Conservation (phyloP, 805 yeast genomes). For the Ogataea minuta region DNA sequence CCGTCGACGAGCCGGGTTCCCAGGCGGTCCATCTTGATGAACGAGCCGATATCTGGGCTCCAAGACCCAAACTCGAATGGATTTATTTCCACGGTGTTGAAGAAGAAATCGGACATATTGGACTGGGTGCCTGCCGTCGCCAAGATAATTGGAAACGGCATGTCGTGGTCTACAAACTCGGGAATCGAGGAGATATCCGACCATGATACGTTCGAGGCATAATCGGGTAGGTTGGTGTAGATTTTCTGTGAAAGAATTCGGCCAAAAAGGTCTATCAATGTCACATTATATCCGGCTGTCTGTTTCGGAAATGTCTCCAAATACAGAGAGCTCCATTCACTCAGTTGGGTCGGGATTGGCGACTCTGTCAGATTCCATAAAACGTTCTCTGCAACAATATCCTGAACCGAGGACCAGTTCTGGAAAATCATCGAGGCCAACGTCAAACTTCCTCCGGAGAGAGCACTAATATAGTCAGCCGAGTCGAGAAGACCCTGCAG, state of each 20-base stretch:
- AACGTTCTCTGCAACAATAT: slow-evolving; percentile 39
- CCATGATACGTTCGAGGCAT: slow-evolving; percentile 58
- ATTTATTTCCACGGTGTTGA: slow-evolving; percentile 57
- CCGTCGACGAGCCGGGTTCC: slow-evolving; percentile 67
- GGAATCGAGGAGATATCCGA: slow-evolving; percentile 54
- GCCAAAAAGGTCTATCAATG: slow-evolving; percentile 73
- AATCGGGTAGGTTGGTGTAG: slow-evolving; percentile 54
- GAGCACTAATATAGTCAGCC: slow-evolving; percentile 66
- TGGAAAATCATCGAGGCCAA: slow-evolving; percentile 65
- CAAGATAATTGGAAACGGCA: slow-evolving; percentile 69
- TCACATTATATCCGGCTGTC: slow-evolving; percentile 57
- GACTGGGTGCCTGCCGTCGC: slow-evolving; percentile 59
- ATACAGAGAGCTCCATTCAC: slow-evolving; percentile 45
- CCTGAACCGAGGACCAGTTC: slow-evolving; percentile 66
- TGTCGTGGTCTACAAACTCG: slow-evolving; percentile 53
- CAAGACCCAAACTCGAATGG: slow-evolving; percentile 83
- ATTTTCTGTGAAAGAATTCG: slow-evolving; percentile 65
- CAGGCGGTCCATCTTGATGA: slow-evolving; percentile 60
- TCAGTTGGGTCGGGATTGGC: slow-evolving; percentile 52
- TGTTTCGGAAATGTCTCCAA: slow-evolving; percentile 48
- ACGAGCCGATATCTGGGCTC: slow-evolving; percentile 67
- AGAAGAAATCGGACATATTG: slow-evolving; percentile 47
- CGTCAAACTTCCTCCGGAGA: slow-evolving; percentile 80
- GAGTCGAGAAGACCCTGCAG: slow-evolving; percentile 64
- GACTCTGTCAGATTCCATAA: slow-evolving; percentile 68